Conservation (phyloP, 176 grass and related monocot species). For the Elymus sibiricus region DNA sequence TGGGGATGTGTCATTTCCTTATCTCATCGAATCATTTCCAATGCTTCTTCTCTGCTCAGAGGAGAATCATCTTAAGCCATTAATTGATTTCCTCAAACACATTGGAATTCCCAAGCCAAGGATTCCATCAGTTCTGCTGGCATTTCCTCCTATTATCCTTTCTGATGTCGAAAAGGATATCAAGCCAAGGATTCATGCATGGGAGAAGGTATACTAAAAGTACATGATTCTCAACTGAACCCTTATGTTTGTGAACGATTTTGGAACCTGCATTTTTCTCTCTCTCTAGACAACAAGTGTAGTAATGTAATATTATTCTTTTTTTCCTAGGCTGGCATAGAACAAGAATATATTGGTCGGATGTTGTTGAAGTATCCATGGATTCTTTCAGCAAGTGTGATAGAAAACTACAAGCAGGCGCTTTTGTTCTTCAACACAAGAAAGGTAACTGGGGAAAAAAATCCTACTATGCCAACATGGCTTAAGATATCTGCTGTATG, state of each 20-base stretch:
- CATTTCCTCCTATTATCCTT: conserved; percentile 70
- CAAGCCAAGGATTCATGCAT: conserved; percentile 62
- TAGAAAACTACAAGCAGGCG: conserved; percentile 63
- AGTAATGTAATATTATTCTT: conserved; percentile 9
- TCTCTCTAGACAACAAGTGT: conserved; percentile 2
- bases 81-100: conserved; percentile 45
- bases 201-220: conserved; percentile 58
- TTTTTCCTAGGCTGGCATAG: conserved; percentile 68
- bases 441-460: conserved; percentile 40
- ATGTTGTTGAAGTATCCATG: conserved; percentile 89
- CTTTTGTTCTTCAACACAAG: conserved; percentile 56
- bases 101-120: conserved; percentile 35
- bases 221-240: background rate
- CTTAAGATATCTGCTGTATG: background rate
- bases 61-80: conserved; percentile 60
- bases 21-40: conserved; percentile 89
- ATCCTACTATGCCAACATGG: background rate
- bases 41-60: conserved; percentile 67
- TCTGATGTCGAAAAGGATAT: conserved; percentile 65
- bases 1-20: conserved; percentile 58
- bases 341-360: conserved; percentile 45
- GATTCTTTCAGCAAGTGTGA: conserved; percentile 83
- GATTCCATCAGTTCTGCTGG: conserved; percentile 58
- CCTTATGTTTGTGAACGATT: background rate
- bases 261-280: background rate